Percentiles rank a stretch among this genome's conserved stretches.
phyloP scores from a whole-genome alignment of 2,329 filamentous ascomycete genomes.

The Botrytis aclada region DNA sequence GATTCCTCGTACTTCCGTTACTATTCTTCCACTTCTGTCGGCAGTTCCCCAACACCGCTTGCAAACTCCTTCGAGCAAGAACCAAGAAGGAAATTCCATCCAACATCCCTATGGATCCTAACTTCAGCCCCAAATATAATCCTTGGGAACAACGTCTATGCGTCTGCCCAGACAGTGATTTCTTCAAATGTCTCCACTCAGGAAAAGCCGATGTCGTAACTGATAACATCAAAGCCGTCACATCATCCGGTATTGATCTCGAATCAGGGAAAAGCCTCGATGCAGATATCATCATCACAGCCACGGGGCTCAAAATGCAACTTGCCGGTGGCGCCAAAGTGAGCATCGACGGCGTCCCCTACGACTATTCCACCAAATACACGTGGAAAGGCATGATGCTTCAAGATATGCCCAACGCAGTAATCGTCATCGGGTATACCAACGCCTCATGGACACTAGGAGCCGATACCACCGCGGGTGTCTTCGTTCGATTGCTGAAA shows the following conservation, averaged over 20 bases:
- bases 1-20: conserved; percentile 48
- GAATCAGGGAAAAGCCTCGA: conserved; percentile 41
- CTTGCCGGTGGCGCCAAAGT: conserved; percentile 54
- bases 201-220: conserved; percentile 50
- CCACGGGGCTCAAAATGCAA: conserved; percentile 61
- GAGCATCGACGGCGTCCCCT: conserved; percentile 50
- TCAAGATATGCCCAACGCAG: conserved; percentile 62
- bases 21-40: conserved; percentile 51
- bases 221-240: conserved; percentile 51
- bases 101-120: conserved; percentile 52
- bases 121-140: conserved; percentile 63
- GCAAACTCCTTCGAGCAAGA: conserved; percentile 45
- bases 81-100: conserved; percentile 52
- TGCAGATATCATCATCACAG: conserved; percentile 66
- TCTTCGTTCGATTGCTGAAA: conserved; percentile 35
- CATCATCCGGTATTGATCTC: conserved; percentile 45
- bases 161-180: conserved; percentile 57
- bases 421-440: conserved; percentile 61
- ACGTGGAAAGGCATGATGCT: conserved; percentile 65
- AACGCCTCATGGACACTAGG: conserved; percentile 67
- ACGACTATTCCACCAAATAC: conserved; percentile 51
- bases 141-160: conserved; percentile 77
- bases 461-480: conserved; percentile 44
- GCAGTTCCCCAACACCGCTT: conserved; percentile 50
- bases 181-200: conserved; percentile 49